A percentile compares a stretch with the other conserved stretches of the same genome.
These are phyloP conservation scores for Pachysandra terminalis DNA, from an alignment of 164 flowering plant species.

Conservation along the genomic window DNA sequence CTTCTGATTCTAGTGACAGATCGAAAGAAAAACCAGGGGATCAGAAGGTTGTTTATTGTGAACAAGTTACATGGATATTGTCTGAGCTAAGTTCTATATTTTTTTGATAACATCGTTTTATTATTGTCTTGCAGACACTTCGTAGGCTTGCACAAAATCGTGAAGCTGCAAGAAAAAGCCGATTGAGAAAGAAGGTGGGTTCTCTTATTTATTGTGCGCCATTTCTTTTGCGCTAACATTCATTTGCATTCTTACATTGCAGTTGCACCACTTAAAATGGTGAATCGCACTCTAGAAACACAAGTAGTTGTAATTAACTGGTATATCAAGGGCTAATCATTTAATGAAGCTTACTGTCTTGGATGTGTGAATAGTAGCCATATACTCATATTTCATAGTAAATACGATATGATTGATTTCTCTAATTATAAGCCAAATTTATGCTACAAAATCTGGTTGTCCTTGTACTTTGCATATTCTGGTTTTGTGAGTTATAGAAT, in stretches of 20 bases:
- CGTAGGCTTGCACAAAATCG: constrained; percentile 99
- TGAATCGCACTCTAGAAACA: neutral
- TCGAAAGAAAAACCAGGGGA: constrained; percentile 75
- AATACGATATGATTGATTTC: too few species aligned
- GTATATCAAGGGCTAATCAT: neutral
- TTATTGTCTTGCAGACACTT: constrained; percentile 52
- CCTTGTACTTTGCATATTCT: too few species aligned
- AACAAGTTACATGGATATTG: constrained; percentile 2
- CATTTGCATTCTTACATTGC: neutral
- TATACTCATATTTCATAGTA: too few species aligned
- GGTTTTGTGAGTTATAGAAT: too few species aligned
- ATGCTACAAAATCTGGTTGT: too few species aligned
- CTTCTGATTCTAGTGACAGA: constrained; percentile 84
- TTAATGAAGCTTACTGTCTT: neutral
- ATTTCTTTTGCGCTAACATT: neutral
- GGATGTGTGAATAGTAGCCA: neutral
- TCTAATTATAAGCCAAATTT: too few species aligned
- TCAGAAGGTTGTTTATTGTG: constrained; percentile 66
- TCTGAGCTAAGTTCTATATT: neutral
- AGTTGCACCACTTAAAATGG: too few species aligned
- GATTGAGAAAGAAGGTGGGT: constrained; percentile 81
- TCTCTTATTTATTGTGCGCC: neutral
- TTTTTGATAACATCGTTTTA: neutral
- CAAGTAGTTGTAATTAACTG: neutral
- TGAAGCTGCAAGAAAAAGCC: constrained; percentile 98